Percentiles rank a stretch among this genome's conserved stretches.
Evolutionary conservation across 1,284 basidiomycete genomes (phyloP).

Genomic region (Malassezia cuniculi): DNA sequence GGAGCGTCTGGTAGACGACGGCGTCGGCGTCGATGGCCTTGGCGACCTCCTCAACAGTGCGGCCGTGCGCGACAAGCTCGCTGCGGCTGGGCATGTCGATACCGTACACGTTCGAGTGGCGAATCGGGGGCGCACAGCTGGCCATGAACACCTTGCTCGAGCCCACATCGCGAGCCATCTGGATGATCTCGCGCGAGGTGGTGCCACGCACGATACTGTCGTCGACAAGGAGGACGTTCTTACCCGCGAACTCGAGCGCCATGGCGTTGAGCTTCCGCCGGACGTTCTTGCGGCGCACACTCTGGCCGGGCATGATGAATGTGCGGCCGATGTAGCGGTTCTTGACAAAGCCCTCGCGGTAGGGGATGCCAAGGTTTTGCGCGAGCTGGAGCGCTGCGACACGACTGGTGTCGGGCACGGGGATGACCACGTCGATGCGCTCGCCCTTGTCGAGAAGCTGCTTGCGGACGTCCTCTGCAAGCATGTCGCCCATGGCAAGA

Average conservation of each 20-base stretch:
- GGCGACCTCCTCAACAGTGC: slow-evolving; percentile 65
- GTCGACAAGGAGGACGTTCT: slow-evolving; percentile 90
- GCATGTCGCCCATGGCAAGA: slow-evolving; percentile 97
- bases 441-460: slow-evolving; percentile 55
- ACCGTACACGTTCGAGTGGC: slow-evolving; percentile 90
- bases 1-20: slow-evolving; percentile 91
- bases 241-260: slow-evolving; percentile 90
- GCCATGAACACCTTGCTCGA: slow-evolving; percentile 95
- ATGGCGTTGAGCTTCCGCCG: slow-evolving; percentile 93
- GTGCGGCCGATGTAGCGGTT: slow-evolving; percentile 96
- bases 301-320: slow-evolving; percentile 98
- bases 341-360: slow-evolving; percentile 97
- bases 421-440: slow-evolving; percentile 66
- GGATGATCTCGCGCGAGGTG: slow-evolving; percentile 95
- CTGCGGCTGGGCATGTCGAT: slow-evolving; percentile 96
- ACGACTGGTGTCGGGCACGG: slow-evolving; percentile 90
- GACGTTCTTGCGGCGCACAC: slow-evolving; percentile 74
- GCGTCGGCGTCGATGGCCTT: slow-evolving; percentile 82
- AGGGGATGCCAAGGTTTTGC: slow-evolving; percentile 76
- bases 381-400: slow-evolving; percentile 92
- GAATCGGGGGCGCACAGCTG: slow-evolving; percentile 91
- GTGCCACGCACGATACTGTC: slow-evolving; percentile 98
- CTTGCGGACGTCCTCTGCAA: slow-evolving; percentile 72
- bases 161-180: slow-evolving; percentile 98
- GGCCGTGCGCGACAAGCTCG: slow-evolving; percentile 81